phyloP scores from a whole-genome alignment of 768 basidiomycete genomes.

The Podaxis pistillaris region DNA sequence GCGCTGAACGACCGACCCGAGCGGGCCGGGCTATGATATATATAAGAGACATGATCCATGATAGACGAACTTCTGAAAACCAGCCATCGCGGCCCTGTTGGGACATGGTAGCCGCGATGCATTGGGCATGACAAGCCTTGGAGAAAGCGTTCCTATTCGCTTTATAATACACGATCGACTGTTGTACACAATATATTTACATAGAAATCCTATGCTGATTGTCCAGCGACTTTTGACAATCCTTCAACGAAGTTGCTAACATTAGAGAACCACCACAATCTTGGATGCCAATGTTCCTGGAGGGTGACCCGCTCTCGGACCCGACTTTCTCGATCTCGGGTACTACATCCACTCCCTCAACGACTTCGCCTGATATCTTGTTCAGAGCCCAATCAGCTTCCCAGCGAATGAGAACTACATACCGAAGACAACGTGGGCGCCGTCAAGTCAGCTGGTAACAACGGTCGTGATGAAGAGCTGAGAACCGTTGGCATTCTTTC shows the following conservation, averaged over 20 bases:
- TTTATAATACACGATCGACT: background rate
- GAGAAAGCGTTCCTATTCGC: too few relatives aligned
- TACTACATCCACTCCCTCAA: constrained; percentile 60
- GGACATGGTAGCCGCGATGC: too few relatives aligned
- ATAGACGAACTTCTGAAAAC: too few relatives aligned
- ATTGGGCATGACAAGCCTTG: too few relatives aligned
- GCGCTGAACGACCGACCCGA: too few relatives aligned
- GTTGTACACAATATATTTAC: background rate
- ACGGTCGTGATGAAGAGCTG: constrained; percentile 91
- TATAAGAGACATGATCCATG: too few relatives aligned
- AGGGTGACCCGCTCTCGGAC: constrained; percentile 36
- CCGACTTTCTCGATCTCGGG: constrained; percentile 34
- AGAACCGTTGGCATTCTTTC: constrained; percentile 80
- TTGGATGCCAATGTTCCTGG: constrained; percentile 48
- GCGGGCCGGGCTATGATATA: too few relatives aligned
- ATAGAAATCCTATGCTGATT: background rate
- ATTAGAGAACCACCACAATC: constrained; percentile 47
- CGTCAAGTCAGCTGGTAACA: constrained; percentile 75
- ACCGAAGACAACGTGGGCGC: constrained; percentile 87
- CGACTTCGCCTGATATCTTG: constrained; percentile 53
- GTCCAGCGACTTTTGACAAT: background rate
- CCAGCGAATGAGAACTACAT: constrained; percentile 11
- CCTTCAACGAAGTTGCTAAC: too few relatives aligned
- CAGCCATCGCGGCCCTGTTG: too few relatives aligned
- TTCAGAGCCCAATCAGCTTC: constrained; percentile 10